A percentile compares a stretch with the other conserved stretches of the same genome.
Conservation (phyloP, 1,139 yeast genomes). For the Taphrina confusa region DNA sequence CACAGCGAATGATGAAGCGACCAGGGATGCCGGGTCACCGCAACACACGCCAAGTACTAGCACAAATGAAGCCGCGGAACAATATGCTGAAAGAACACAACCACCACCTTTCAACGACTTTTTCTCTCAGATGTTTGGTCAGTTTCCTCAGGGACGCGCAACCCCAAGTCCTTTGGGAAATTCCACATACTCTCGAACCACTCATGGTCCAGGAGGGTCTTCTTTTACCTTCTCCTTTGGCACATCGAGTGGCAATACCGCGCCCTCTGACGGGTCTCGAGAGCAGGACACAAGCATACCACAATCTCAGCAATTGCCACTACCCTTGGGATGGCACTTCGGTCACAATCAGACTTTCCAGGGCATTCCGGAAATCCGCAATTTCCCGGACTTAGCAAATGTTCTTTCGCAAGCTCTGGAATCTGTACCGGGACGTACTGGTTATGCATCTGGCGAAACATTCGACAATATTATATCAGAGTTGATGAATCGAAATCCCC, state of each 20-base stretch:
- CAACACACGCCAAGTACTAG: neutral
- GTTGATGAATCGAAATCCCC: slow-evolving; percentile 31
- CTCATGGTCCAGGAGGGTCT: slow-evolving; percentile 6
- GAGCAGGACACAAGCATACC: neutral
- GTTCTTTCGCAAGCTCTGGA: slow-evolving; percentile 23
- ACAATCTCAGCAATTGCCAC: neutral
- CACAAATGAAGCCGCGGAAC: neutral
- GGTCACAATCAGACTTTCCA: neutral
- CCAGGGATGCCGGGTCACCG: neutral
- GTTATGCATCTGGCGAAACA: slow-evolving; percentile 19
- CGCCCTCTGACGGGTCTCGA: neutral
- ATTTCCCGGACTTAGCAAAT: slow-evolving; percentile 22
- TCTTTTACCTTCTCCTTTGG: slow-evolving; percentile 17
- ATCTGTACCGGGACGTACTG: slow-evolving; percentile 10
- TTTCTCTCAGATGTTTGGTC: slow-evolving; percentile 26
- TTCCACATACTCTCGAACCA: neutral
- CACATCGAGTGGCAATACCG: neutral
- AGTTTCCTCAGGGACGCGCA: slow-evolving; percentile 11
- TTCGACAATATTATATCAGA: slow-evolving; percentile 29
- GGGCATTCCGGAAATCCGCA: neutral
- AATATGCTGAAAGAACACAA: neutral
- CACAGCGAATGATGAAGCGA: neutral
- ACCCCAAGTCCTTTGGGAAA: neutral
- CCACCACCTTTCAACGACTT: slow-evolving; percentile 31
- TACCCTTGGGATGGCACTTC: neutral